These are phyloP conservation scores for Metschnikowia arizonensis DNA, from an alignment of 805 yeast genomes.

Conservation along the genomic window DNA sequence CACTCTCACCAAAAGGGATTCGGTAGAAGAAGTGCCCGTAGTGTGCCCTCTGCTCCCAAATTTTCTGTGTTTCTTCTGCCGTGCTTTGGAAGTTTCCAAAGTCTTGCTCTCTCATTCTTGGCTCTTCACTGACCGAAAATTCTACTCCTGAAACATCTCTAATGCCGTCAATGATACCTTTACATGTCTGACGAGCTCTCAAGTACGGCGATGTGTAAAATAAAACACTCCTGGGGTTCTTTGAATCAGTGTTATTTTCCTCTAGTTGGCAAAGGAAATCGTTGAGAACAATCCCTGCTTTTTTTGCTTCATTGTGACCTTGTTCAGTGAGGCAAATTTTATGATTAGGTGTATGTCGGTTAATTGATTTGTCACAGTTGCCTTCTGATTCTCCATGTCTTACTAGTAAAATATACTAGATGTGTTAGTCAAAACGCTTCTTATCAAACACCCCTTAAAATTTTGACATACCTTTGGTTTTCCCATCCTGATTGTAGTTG, in stretches of 20 bases:
- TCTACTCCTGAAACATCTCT: constrained; percentile 39
- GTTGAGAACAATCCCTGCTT: constrained; percentile 55
- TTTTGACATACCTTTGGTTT: constrained; percentile 30
- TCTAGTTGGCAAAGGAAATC: constrained; percentile 36
- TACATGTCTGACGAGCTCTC: constrained; percentile 80
- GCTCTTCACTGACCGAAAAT: constrained; percentile 74
- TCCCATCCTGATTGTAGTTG: constrained; percentile 21
- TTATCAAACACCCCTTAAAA: not conserved
- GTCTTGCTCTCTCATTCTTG: constrained; percentile 90
- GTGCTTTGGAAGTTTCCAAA: constrained; percentile 89
- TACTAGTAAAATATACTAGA: constrained; percentile 64
- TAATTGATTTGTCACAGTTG: constrained; percentile 79
- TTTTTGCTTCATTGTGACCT: constrained; percentile 63
- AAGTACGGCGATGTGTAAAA: constrained; percentile 85
- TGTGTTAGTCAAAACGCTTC: constrained; percentile 8
- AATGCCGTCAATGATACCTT: constrained; percentile 60
- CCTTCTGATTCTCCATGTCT: constrained; percentile 95
- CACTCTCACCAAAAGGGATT: constrained; percentile 91
- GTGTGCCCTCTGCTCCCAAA: constrained; percentile 79
- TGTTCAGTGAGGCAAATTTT: constrained; percentile 63
- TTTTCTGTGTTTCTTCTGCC: constrained; percentile 69
- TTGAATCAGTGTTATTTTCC: not conserved
- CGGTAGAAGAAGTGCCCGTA: constrained; percentile 81
- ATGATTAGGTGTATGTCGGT: constrained; percentile 76
- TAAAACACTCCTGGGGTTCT: constrained; percentile 43